phyloP scores from a whole-genome alignment of 2,329 filamentous ascomycete species.

The Dryadomyces quercivorus region DNA sequence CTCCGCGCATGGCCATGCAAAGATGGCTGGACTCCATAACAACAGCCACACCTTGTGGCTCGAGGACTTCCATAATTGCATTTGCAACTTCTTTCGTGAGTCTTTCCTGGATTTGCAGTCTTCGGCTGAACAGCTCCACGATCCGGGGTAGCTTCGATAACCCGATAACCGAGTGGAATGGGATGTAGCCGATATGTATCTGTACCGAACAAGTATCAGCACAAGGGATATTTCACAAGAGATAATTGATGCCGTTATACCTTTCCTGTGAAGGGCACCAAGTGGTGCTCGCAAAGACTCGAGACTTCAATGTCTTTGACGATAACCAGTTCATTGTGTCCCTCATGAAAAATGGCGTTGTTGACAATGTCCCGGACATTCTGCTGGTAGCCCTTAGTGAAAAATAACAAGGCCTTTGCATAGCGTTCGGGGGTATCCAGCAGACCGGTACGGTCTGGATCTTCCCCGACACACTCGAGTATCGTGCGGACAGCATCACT shows the following conservation, averaged over 20 bases:
- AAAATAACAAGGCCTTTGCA: conserved; percentile 88
- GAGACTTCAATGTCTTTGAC: conserved; percentile 96
- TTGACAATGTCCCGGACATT: conserved; percentile 89
- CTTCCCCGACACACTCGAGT: conserved; percentile 57
- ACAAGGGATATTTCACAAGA: too few relatives aligned
- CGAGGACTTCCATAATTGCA: conserved; percentile 82
- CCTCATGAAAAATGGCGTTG: conserved; percentile 87
- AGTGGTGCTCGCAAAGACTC: conserved; percentile 90
- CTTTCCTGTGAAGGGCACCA: conserved; percentile 94
- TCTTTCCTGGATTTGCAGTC: conserved; percentile 91
- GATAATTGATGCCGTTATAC: conserved; percentile 25
- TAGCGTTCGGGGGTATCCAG: conserved; percentile 70
- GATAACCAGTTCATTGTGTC: conserved; percentile 94
- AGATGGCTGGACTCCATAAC: conserved; percentile 96
- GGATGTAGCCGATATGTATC: conserved; percentile 99
- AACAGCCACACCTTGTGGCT: conserved; percentile 89
- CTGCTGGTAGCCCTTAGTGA: conserved; percentile 95
- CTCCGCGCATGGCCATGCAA: conserved; percentile 99
- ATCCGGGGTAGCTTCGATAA: conserved; percentile 93
- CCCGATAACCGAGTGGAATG: conserved; percentile 79
- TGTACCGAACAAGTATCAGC: conserved; percentile 20
- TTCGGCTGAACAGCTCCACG: conserved; percentile 89
- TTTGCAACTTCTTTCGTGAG: conserved; percentile 93
- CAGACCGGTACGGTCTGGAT: conserved; percentile 52
- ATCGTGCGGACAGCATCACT: conserved; percentile 51